These are phyloP conservation scores for Tricholoma terreum DNA, from an alignment of 768 basidiomycete genomes.

Conservation along the genomic window DNA sequence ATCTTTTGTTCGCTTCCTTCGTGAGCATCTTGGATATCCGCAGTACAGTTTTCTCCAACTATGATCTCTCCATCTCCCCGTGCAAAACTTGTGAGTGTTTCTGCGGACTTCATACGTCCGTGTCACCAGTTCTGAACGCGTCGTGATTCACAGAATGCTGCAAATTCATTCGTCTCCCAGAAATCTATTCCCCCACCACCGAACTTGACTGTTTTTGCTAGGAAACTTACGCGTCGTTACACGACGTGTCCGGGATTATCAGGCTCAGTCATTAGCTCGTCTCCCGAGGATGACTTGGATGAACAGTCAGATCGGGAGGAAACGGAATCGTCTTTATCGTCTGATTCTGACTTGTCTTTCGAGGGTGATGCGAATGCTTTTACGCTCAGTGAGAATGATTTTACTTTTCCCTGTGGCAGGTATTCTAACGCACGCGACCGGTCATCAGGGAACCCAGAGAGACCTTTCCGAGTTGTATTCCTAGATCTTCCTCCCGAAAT, in stretches of 20 bases:
- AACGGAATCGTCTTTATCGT: neutral
- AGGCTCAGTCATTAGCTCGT: neutral
- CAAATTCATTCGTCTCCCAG: conserved; percentile 2
- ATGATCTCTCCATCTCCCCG: neutral
- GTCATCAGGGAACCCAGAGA: neutral
- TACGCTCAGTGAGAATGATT: neutral
- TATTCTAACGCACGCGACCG: neutral
- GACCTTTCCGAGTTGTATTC: conserved; percentile 16
- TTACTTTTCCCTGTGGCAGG: neutral
- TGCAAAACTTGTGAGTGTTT: neutral
- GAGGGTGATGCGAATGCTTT: neutral
- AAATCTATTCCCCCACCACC: conserved; percentile 3
- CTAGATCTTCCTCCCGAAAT: conserved; percentile 28
- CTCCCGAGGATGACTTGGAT: neutral
- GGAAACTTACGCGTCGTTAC: conserved; percentile 4
- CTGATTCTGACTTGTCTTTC: neutral
- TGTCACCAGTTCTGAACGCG: neutral
- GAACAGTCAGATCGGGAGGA: neutral
- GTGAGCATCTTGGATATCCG: neutral
- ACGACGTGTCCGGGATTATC: neutral
- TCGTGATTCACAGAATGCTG: neutral
- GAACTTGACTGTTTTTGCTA: neutral
- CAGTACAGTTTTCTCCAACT: neutral
- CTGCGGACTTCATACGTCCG: neutral
- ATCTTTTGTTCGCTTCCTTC: neutral